phyloP scores from a whole-genome alignment of 2,329 filamentous ascomycete genomes.

The Xylariaceae sp. region DNA sequence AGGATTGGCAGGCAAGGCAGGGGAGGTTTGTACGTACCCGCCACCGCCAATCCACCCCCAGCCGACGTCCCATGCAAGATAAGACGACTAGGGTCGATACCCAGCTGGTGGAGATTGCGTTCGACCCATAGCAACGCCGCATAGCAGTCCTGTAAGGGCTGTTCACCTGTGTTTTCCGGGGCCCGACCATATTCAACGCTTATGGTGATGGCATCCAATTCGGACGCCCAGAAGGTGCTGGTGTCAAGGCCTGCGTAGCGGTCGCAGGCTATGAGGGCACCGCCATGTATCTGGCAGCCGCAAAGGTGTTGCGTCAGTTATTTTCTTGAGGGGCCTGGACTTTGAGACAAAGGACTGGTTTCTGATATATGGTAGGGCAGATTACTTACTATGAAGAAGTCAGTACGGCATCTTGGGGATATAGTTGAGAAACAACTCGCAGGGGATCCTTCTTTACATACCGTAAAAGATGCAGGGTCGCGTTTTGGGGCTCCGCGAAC shows the following conservation, averaged over 20 bases:
- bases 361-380: no score
- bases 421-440: no score
- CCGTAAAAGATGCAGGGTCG: constrained; percentile 31
- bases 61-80: constrained; percentile 56
- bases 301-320: no score
- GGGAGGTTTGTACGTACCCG: constrained; percentile 11
- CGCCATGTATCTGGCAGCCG: constrained; percentile 33
- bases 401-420: no score
- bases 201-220: constrained; percentile 30
- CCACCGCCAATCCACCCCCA: constrained; percentile 56
- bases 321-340: no score
- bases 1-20: no score
- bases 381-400: no score
- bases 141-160: constrained; percentile 38
- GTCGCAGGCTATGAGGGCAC: constrained; percentile 31
- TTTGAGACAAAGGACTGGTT: no score
- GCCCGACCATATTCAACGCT: constrained; percentile 34
- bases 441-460: no score
- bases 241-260: constrained; percentile 33
- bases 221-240: constrained; percentile 30
- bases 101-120: constrained; percentile 31
- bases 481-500: constrained; percentile 17
- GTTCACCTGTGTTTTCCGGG: constrained; percentile 29
- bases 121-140: constrained; percentile 34
- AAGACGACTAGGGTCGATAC: constrained; percentile 46